phyloP scores from a whole-genome alignment of 441 rosid species.

The Viola pubescens region DNA sequence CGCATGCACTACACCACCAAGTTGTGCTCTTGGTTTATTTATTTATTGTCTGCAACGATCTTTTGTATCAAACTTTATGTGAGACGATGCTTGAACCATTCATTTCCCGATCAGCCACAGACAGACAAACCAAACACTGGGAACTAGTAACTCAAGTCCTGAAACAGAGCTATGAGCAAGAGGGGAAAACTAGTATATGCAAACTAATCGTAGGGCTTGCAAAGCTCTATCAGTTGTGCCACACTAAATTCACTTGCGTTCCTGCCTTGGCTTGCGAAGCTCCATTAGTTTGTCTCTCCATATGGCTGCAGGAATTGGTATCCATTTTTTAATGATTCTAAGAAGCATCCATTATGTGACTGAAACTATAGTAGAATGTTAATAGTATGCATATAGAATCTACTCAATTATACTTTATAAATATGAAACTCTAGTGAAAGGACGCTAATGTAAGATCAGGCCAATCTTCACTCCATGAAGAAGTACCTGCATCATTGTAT shows the following conservation, averaged over 20 bases:
- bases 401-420: no score
- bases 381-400: no score
- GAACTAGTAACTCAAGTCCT: conserved; percentile 1
- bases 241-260: conserved; percentile 24
- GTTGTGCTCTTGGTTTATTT: background rate
- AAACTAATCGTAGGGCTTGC: background rate
- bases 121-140: conserved; percentile 1
- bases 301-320: conserved; percentile 38
- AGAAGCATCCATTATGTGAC: background rate
- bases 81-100: conserved; percentile 9
- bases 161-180: background rate
- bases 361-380: background rate
- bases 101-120: background rate
- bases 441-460: background rate
- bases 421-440: background rate
- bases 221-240: conserved; percentile 8
- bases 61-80: background rate
- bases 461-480: background rate
- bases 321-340: conserved; percentile 9
- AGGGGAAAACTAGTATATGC: background rate
- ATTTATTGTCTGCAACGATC: background rate
- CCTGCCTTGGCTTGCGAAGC: conserved; percentile 42
- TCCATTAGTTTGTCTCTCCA: conserved; percentile 60
- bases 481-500: conserved; percentile 83
- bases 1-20: background rate